Evolutionary conservation across 108 stramenopile genomes (phyloP).

Genomic region (Cylindrotheca fusiformis): DNA sequence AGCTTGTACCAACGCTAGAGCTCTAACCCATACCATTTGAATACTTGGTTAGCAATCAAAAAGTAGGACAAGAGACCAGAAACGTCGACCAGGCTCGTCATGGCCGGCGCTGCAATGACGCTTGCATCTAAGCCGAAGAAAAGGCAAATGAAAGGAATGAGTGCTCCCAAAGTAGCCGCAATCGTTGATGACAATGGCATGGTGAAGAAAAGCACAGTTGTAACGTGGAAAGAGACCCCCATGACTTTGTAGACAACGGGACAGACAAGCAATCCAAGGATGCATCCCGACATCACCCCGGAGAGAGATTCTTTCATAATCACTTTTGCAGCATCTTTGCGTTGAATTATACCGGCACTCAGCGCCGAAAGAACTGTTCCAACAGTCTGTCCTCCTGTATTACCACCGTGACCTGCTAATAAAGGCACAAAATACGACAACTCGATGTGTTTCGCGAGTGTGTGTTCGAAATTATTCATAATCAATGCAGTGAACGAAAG

Average conservation of each 20-base stretch:
- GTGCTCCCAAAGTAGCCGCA: conserved; percentile 73
- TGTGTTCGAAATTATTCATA: conserved; percentile 90
- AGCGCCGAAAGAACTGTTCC: conserved; percentile 82
- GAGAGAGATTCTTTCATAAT: conserved; percentile 67
- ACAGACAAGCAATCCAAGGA: conserved; percentile 63
- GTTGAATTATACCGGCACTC: conserved; percentile 56
- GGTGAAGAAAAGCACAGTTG: conserved; percentile 67
- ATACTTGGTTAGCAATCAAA: conserved; percentile 78
- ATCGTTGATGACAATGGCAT: conserved; percentile 78
- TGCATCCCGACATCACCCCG: conserved; percentile 65
- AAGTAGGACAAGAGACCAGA: conserved; percentile 83
- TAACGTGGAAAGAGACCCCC: conserved; percentile 82
- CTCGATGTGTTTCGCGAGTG: conserved; percentile 81
- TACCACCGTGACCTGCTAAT: conserved; percentile 88
- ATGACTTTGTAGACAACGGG: conserved; percentile 69
- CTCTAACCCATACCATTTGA: conserved; percentile 70
- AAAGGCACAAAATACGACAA: conserved; percentile 89
- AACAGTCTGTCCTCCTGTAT: conserved; percentile 87
- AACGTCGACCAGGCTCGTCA: conserved; percentile 92
- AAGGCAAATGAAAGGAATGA: conserved; percentile 77
- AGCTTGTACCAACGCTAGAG: no score
- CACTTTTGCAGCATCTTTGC: conserved; percentile 57
- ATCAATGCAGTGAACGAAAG: conserved; percentile 81
- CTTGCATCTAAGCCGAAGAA: conserved; percentile 74
- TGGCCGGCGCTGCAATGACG: conserved; percentile 87